Evolutionary conservation across 305 asterid species (phyloP), one percentile per base, ranked within the genome.

Genomic region (Fraxinus xanthoxyloides): DNA sequence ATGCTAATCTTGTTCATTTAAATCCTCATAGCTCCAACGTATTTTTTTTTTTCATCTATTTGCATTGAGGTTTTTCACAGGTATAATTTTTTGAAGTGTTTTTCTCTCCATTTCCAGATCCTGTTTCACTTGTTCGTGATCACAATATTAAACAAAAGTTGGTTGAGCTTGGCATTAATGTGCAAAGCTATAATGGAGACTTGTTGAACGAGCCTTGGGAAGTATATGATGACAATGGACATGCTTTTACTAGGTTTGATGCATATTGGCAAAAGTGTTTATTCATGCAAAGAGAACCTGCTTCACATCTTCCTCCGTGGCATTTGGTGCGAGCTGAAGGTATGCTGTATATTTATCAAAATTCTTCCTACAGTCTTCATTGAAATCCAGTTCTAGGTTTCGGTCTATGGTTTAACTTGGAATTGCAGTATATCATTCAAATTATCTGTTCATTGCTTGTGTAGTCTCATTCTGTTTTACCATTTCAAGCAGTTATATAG

Each of bases 121-220:
- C 97, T 8, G 84, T 90, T 79, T 94, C 97, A 31, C 90, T 94
- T 63, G 97, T 94, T 84, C 98, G 98, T 78, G 99, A 95, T 85
- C 97, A 94, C 88, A 79, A 85, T 80, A 87, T 95, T 76, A 95
- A 93, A 86, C 92, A 93, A 77, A 92, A 90, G 84, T 73, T 95
- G 83, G 88, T 85, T 23, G 97, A 95, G 80, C 89, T 79, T 34
- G 95, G 97, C 40, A 80, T 94, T 78, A 79, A 87, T 15, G 96
- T 95, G 77, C 92, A 93, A 79, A 89, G 97, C 90, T 93, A 83
- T 75, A 93, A 91, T n/a, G 89, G 93, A 3, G 97, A 95, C 79
- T 88, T 94, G 67, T 81, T 95, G 81, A 86, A 89, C 19, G 98
- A 94, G 85, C 99, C 98, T 3, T 95, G 99, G 99, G 98, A 95